Base-by-base conservation (phyloP, 177 flowering plant species). In the Vitis hybrid region DNA sequence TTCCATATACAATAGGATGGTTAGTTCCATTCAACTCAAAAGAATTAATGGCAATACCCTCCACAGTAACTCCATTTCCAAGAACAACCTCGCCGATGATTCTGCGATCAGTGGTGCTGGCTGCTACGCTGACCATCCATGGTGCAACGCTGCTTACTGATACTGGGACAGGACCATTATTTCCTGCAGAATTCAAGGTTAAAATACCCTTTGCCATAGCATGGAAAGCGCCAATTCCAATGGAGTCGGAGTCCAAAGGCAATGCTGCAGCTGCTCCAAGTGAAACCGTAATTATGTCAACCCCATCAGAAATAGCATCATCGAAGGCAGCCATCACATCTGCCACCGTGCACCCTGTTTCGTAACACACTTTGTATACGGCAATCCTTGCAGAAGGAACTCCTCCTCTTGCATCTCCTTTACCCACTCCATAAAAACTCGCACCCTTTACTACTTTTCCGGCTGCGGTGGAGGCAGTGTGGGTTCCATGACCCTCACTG, bases 371-470 rank as follows among this genome's bases (percentile, higher is more conserved):
- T 65, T 72, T 79, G 39, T 84, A 84, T 9, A 60, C 67, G 1
- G 87, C 83, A 29, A 84, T 73, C 31, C 87, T 59, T 7, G 85
- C 75, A 4, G 80, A 73, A 2, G 87, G 83, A 13, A 74, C 81
- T 1, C 81, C 87, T 29, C 84, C 87, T 51, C 81, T 75, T 4
- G 76, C 80, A 14, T 50, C 67, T 0, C 87, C 87, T 61, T 72
- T 11, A 1, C 66, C 87, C 1, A 81, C 6, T 21, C 81, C 85
- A 49, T 60, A 74, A 33, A 71, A 75, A 29, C 71, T 74, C 2
- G 48, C 78, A 50, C 15, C 71, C 4, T 49, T 57, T 8, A 81
- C 84, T 15, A 1, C 8, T 48, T 59, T 68, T 2, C 84, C 84
- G 0, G 80, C 80, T 11, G 78, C 82, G 2, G 59, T 80, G 1